These are phyloP conservation scores for Salicornia ramosissima DNA, from an alignment of 148 eudicot species.

Conservation along the genomic window DNA sequence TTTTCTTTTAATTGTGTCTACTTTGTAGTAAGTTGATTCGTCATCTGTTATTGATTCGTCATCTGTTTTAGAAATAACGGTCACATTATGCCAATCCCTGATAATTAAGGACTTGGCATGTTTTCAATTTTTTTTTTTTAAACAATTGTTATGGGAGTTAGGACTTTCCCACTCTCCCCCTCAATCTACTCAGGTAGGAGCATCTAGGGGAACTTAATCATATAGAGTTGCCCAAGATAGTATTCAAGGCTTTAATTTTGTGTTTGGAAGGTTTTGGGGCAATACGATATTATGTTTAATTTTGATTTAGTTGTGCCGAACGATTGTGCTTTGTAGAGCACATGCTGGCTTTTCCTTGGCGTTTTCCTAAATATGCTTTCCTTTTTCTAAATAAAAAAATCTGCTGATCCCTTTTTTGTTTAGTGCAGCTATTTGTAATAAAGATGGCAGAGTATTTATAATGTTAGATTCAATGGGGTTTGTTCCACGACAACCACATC, in stretches of 20 bases:
- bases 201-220: background rate
- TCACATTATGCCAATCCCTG: background rate
- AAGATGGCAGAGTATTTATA: slow-evolving; percentile 65
- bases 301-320: background rate
- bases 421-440: slow-evolving; percentile 86
- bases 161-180: background rate
- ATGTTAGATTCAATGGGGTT: slow-evolving; percentile 80
- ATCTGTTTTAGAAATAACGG: background rate
- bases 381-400: background rate
- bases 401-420: slow-evolving; percentile 29
- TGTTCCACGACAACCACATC: slow-evolving; percentile 74
- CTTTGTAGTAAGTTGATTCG: background rate
- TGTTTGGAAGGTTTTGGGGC: background rate
- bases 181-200: background rate
- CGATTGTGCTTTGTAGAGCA: background rate
- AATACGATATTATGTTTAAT: background rate
- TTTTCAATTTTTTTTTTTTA: background rate
- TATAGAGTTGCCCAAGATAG: background rate
- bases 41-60: background rate
- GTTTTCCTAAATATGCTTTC: background rate
- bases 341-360: background rate
- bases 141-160: background rate
- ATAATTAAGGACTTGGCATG: background rate
- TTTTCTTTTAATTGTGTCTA: background rate
- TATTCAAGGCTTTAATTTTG: background rate